Percentiles rank a stretch among this genome's conserved stretches.
phyloP scores from a whole-genome alignment of 2,329 filamentous ascomycete genomes.

The Aspergillus calidoustus region DNA sequence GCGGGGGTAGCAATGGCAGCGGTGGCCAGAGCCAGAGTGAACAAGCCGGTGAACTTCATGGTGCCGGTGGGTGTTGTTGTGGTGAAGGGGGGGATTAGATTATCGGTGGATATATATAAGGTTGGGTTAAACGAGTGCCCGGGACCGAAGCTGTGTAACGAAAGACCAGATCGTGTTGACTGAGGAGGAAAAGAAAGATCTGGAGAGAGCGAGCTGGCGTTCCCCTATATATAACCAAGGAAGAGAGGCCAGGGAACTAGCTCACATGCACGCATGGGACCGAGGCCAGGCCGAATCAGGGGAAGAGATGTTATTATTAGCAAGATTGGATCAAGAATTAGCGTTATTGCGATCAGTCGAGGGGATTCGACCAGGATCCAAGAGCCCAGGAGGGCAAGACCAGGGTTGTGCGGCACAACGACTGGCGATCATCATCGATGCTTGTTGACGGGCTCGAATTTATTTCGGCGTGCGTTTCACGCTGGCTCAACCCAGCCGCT shows the following conservation, averaged over 20 bases:
- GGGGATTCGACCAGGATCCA: not conserved
- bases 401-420: not conserved
- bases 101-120: slow-evolving; percentile 18
- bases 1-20: slow-evolving; percentile 29
- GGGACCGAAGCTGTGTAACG: slow-evolving; percentile 21
- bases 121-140: slow-evolving; percentile 26
- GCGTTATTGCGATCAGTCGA: slow-evolving; percentile 6
- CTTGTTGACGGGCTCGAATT: not conserved
- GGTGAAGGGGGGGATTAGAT: slow-evolving; percentile 1
- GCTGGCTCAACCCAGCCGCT: not conserved
- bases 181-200: slow-evolving; percentile 1
- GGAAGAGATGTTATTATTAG: slow-evolving; percentile 13
- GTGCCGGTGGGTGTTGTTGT: slow-evolving; percentile 17
- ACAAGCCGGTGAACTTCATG: slow-evolving; percentile 32
- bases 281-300: slow-evolving; percentile 17
- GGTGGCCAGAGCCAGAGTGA: slow-evolving; percentile 30
- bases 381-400: not conserved
- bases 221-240: slow-evolving; percentile 13
- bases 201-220: not conserved
- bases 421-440: slow-evolving; percentile 3
- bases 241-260: not conserved
- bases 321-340: slow-evolving; percentile 6
- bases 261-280: slow-evolving; percentile 16
- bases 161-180: slow-evolving; percentile 25
- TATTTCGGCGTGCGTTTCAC: not conserved